These are phyloP conservation scores for Gossypium ekmanianum DNA, from an alignment of 345 rosid species.

Conservation along the genomic window DNA sequence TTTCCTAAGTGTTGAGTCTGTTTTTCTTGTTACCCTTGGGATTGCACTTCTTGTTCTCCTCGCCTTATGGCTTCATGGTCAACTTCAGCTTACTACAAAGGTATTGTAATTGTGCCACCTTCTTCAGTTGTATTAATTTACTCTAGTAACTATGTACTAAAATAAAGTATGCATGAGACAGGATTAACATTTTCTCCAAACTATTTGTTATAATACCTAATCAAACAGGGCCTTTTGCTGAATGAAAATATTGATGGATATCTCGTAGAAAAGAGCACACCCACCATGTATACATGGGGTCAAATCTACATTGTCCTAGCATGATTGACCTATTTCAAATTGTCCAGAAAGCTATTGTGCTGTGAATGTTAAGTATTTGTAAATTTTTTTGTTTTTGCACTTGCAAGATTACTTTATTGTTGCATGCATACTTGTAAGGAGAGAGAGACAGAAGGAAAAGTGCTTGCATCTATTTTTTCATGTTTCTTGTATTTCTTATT, in stretches of 20 bases:
- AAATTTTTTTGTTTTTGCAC: background rate
- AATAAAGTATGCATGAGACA: background rate
- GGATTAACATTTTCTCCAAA: background rate
- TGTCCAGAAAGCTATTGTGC: background rate
- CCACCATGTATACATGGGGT: background rate
- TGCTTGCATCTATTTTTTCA: background rate
- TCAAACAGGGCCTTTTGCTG: constrained; percentile 2
- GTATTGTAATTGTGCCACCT: constrained; percentile 28
- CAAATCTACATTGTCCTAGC: background rate
- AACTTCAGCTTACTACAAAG: constrained; percentile 66
- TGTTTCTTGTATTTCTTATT: background rate
- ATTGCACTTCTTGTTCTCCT: constrained; percentile 53
- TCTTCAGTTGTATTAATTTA: background rate
- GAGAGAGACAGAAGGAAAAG: background rate
- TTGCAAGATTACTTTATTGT: background rate
- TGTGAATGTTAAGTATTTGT: background rate
- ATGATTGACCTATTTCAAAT: background rate
- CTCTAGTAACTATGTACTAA: background rate
- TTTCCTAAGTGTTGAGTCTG: constrained; percentile 75
- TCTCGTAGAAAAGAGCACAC: background rate
- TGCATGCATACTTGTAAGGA: background rate
- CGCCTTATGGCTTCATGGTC: constrained; percentile 67
- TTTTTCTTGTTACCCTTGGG: constrained; percentile 77
- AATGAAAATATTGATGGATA: background rate
- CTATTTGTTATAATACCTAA: background rate